Evolutionary conservation across 31 red algal species (phyloP).

Genomic region (Asparagopsis taxiformis): DNA sequence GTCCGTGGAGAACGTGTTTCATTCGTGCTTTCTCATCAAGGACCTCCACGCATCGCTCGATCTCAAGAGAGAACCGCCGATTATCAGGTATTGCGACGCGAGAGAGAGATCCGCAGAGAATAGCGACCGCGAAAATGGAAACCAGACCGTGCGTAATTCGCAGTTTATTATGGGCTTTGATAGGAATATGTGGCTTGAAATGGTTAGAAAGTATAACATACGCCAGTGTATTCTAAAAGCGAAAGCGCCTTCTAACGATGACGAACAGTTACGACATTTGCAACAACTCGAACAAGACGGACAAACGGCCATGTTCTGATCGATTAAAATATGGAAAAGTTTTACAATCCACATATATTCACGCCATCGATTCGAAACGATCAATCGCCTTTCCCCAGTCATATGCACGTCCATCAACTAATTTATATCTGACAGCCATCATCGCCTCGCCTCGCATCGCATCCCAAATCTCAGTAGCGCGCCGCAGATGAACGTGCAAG

Average conservation of each 20-base stretch:
- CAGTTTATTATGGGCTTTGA: constrained; percentile 79
- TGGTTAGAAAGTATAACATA: constrained; percentile 65
- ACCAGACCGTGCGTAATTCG: constrained; percentile 2
- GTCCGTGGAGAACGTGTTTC: constrained; percentile 90
- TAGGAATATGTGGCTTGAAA: constrained; percentile 61
- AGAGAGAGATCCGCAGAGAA: constrained; percentile 10
- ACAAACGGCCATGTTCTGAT: no score
- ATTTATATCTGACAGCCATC: no score
- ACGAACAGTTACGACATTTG: no score
- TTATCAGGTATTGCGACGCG: constrained; percentile 32
- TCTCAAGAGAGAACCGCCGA: constrained; percentile 45
- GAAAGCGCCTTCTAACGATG: constrained; percentile 8
- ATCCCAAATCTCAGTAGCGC: no score
- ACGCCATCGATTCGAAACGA: no score
- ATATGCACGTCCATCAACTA: no score
- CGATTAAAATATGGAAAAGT: no score
- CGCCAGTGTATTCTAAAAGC: constrained; percentile 46
- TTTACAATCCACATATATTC: no score
- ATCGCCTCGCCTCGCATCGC: no score
- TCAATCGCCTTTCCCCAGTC: no score
- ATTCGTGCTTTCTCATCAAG: constrained; percentile 87
- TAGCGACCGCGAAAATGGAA: not conserved
- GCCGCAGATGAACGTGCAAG: no score
- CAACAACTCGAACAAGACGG: no score
- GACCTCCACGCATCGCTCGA: constrained; percentile 64